Conservation (phyloP, 1,139 yeast genomes). For the Ashbya aceris region DNA sequence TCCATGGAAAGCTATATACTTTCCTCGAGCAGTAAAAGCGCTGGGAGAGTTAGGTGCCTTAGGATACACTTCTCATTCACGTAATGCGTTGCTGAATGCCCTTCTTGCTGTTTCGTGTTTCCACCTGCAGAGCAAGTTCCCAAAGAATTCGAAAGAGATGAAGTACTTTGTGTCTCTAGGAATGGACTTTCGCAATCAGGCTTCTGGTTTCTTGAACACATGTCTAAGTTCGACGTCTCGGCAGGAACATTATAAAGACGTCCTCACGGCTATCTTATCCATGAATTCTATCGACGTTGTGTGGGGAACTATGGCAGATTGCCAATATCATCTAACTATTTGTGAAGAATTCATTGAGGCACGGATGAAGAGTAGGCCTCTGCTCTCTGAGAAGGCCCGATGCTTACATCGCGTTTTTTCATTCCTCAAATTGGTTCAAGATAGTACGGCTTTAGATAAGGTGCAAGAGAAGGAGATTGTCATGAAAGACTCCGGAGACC, state of each 20-base stretch:
- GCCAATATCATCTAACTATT: slow-evolving; percentile 63
- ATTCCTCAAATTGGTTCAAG: slow-evolving; percentile 66
- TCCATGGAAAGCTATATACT: slow-evolving; percentile 81
- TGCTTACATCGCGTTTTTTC: slow-evolving; percentile 71
- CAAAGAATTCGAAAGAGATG: slow-evolving; percentile 41
- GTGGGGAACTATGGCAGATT: slow-evolving; percentile 88
- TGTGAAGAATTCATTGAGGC: slow-evolving; percentile 68
- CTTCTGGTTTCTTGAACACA: slow-evolving; percentile 54
- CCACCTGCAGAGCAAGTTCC: slow-evolving; percentile 63
- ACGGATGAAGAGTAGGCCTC: slow-evolving; percentile 58
- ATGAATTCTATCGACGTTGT: slow-evolving; percentile 86
- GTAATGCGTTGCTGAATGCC: slow-evolving; percentile 72
- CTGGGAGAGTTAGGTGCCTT: slow-evolving; percentile 65
- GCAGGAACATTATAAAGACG: slow-evolving; percentile 72
- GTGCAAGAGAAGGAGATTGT: slow-evolving; percentile 23
- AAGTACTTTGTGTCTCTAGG: slow-evolving; percentile 65
- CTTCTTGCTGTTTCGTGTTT: slow-evolving; percentile 75
- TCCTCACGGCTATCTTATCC: slow-evolving; percentile 71
- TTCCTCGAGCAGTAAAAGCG: slow-evolving; percentile 74
- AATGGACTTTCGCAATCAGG: slow-evolving; percentile 64
- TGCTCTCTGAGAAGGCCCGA: slow-evolving; percentile 65
- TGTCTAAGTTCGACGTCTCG: slow-evolving; percentile 40
- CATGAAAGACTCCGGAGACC: slow-evolving; percentile 9
- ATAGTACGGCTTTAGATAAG: slow-evolving; percentile 52
- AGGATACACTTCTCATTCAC: slow-evolving; percentile 68